Base-by-base conservation (phyloP, 805 yeast genomes). In the Myxozyma monticola region DNA sequence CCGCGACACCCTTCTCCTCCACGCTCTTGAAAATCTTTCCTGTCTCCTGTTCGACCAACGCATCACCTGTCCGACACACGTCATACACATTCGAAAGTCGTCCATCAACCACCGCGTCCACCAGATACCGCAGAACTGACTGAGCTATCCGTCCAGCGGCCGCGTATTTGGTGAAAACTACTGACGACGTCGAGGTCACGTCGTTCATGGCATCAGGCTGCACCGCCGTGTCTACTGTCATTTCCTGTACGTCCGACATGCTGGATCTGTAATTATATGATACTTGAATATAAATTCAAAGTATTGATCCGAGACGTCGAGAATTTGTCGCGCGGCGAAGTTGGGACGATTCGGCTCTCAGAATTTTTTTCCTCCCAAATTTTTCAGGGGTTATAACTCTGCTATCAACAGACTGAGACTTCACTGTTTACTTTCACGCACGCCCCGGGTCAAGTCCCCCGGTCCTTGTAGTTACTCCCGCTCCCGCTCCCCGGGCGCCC, bases 1-100 rank as follows among this genome's bases (percentile, higher is more conserved):
- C 79, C 8, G 96, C 87, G 65, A 93, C 86, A 52, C 98, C 96
- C 71, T 85, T 88, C 73, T 93, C 99, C 30, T 60, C 56, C 31
- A 68, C 69, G 28, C 71, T 73, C 60, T 72, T 83, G 69, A 79
- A 90, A 28, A 77, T 83, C 48, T 72, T 76, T 49, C 74, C 73
- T 45, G 85, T 72, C 48, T 89, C 77, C 37, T 78, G 71, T 42
- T 73, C 70, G 64, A 91, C 70, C 68, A 82, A 85, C 29, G 85
- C 78, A 68, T 93, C 98, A 39, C 95, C 87, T 40, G 84, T 71
- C 30, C 87, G 68, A 74, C 97, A 90, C 55, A 93, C 73, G 20
- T 54, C 59, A 33, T 38, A 54, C 24, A 40, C 47, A 31, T 54
- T 54, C n/a, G 26, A 38, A 28, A 51, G 21, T 45, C 37, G 26